A percentile compares a stretch with the other conserved stretches of the same genome.
These are phyloP conservation scores for Daedaleopsis nitida DNA, from an alignment of 768 basidiomycete genomes.

Conservation along the genomic window DNA sequence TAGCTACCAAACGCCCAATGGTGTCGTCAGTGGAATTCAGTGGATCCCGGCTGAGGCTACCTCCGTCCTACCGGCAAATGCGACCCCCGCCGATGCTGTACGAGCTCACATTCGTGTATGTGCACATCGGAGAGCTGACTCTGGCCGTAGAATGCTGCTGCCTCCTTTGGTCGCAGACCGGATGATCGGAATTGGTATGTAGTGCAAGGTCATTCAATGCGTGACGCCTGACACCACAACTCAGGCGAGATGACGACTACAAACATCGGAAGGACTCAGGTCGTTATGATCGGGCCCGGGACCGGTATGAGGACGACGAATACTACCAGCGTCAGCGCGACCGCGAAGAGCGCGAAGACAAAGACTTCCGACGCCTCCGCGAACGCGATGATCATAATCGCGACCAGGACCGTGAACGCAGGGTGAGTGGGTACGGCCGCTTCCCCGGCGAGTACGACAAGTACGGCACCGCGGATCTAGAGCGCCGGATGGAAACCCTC, in stretches of 20 bases:
- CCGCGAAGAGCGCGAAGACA: slow-evolving; percentile 40
- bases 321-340: slow-evolving; percentile 20
- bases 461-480: slow-evolving; percentile 36
- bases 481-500: slow-evolving; percentile 37
- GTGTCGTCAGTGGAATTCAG: slow-evolving; percentile 65
- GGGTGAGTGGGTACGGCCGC: slow-evolving; percentile 24
- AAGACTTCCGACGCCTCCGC: slow-evolving; percentile 2
- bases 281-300: slow-evolving; percentile 27
- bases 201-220: not conserved
- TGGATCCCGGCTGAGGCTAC: slow-evolving; percentile 74
- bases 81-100: slow-evolving; percentile 60
- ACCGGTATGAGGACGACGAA: slow-evolving; percentile 26
- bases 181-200: slow-evolving; percentile 24
- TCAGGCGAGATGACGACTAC: slow-evolving; percentile 38
- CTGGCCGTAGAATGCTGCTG: slow-evolving; percentile 53
- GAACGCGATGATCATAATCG: slow-evolving; percentile 19
- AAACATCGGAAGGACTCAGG: slow-evolving; percentile 48
- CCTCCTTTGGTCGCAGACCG: slow-evolving; percentile 46
- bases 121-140: not conserved
- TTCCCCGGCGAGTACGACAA: slow-evolving; percentile 19
- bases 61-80: slow-evolving; percentile 57
- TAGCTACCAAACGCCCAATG: slow-evolving; percentile 74
- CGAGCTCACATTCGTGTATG: slow-evolving; percentile 19
- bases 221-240: too few species aligned
- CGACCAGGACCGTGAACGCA: slow-evolving; percentile 21